Evolutionary conservation across 75 land plant species (phyloP).

Genomic region (Ceratopteris richardii): DNA sequence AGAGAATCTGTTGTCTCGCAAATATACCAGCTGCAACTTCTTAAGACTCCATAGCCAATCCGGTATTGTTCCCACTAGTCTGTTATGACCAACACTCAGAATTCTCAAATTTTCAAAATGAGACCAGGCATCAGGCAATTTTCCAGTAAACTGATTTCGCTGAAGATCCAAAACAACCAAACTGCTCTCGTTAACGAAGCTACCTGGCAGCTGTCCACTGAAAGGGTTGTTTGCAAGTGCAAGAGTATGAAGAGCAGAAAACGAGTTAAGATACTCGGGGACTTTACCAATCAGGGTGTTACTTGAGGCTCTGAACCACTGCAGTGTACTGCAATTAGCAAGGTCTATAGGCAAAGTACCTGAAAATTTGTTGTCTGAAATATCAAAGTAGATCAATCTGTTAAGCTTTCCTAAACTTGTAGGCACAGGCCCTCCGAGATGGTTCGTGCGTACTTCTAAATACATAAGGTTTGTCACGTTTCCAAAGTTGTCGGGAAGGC

Average conservation of each 20-base stretch:
- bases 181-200: conserved; percentile 2
- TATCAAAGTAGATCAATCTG: conserved; percentile 16
- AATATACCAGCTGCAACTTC: background rate
- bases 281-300: conserved; percentile 9
- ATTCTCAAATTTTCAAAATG: conserved; percentile 2
- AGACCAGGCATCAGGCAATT: conserved; percentile 11
- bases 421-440: conserved; percentile 6
- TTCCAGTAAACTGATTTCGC: conserved; percentile 10
- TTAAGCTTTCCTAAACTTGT: conserved; percentile 12
- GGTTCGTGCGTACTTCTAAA: conserved; percentile 3
- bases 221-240: conserved; percentile 1
- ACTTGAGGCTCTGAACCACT: conserved; percentile 12
- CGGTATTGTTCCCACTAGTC: conserved; percentile 4
- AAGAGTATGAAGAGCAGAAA: background rate
- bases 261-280: background rate
- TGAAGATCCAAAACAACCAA: conserved; percentile 4
- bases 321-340: background rate
- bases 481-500: conserved; percentile 8
- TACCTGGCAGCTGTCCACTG: conserved; percentile 4
- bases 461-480: conserved; percentile 6
- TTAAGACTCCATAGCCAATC: background rate
- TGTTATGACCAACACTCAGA: conserved; percentile 4
- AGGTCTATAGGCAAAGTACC: conserved; percentile 14
- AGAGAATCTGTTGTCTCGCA: conserved; percentile 9
- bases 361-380: conserved; percentile 27